Evolutionary conservation across 768 basidiomycete species (phyloP).

Genomic region (Leccinum rimulosum): DNA sequence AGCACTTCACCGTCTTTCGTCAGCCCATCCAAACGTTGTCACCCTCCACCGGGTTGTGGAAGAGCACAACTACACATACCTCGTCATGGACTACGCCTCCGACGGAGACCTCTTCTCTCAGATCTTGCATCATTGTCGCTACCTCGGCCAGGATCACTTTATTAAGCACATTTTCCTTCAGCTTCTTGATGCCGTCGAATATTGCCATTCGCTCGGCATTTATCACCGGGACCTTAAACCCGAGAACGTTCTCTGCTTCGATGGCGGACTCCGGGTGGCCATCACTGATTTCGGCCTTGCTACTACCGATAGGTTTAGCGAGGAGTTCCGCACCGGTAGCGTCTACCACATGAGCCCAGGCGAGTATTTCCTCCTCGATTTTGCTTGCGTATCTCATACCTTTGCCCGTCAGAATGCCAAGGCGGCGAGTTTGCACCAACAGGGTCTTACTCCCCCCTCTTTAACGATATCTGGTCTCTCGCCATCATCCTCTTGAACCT

Average conservation of each 20-base stretch:
- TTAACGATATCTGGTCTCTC: constrained; percentile 95
- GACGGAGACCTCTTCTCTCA: constrained; percentile 92
- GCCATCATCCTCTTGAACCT: constrained; percentile 97
- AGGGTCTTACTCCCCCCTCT: constrained; percentile 77
- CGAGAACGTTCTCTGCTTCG: constrained; percentile 89
- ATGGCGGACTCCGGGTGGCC: constrained; percentile 70
- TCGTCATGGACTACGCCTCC: constrained; percentile 91
- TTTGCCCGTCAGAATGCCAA: constrained; percentile 71
- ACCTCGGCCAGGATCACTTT: constrained; percentile 78
- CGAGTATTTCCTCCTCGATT: constrained; percentile 31
- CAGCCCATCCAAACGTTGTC: constrained; percentile 78
- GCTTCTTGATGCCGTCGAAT: constrained; percentile 88
- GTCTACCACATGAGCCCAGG: constrained; percentile 99
- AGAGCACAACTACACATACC: constrained; percentile 76
- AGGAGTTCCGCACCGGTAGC: constrained; percentile 93
- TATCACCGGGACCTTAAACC: constrained; percentile 98
- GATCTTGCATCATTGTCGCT: constrained; percentile 71
- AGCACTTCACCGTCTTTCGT: constrained; percentile 70
- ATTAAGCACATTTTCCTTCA: constrained; percentile 92
- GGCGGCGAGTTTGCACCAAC: constrained; percentile 60
- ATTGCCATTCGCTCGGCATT: constrained; percentile 88
- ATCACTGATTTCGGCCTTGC: constrained; percentile 96
- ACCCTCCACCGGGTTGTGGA: constrained; percentile 88
- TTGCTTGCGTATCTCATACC: constrained; percentile 17
- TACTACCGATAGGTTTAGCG: constrained; percentile 79